phyloP scores from a whole-genome alignment of 1,284 basidiomycete species.

The Megacollybia platyphylla region DNA sequence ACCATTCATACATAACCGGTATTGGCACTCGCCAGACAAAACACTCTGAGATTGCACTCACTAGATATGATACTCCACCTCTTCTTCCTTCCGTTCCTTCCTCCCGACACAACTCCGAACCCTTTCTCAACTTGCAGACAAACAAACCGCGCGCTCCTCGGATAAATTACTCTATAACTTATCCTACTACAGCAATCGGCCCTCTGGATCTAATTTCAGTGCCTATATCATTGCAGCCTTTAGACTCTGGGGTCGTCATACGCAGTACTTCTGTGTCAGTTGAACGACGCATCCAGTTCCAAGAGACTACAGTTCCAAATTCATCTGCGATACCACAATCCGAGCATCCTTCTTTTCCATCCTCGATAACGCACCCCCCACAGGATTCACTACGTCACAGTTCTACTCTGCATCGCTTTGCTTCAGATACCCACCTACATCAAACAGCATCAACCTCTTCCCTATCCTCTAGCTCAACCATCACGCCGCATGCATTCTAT shows the following conservation, averaged over 20 bases:
- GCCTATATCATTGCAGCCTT: slow-evolving; percentile 32
- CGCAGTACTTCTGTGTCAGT: slow-evolving; percentile 40
- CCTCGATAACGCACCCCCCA: slow-evolving; percentile 10
- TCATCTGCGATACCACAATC: slow-evolving; percentile 8
- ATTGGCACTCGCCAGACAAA: slow-evolving; percentile 56
- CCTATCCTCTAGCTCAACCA: slow-evolving; percentile 21
- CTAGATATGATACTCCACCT: slow-evolving; percentile 48
- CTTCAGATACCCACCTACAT: slow-evolving; percentile 4
- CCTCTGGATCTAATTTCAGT: slow-evolving; percentile 46
- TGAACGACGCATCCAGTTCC: slow-evolving; percentile 42
- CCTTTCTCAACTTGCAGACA: slow-evolving; percentile 22
- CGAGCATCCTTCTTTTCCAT: slow-evolving; percentile 10
- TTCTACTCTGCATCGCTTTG: neutral
- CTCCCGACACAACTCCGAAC: slow-evolving; percentile 16
- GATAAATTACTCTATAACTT: slow-evolving; percentile 33
- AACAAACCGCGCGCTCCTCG: slow-evolving; percentile 31
- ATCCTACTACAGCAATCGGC: slow-evolving; percentile 35
- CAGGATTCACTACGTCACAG: slow-evolving; percentile 12
- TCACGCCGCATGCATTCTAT: slow-evolving; percentile 20
- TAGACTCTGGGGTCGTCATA: slow-evolving; percentile 33
- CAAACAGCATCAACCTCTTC: slow-evolving; percentile 19
- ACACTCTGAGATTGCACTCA: slow-evolving; percentile 53
- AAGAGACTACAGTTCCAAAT: slow-evolving; percentile 18
- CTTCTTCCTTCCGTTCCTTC: slow-evolving; percentile 17
- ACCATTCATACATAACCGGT: slow-evolving; percentile 48